Base-by-base conservation (phyloP, 768 basidiomycete species). In the Leucosporidium yakuticum region DNA sequence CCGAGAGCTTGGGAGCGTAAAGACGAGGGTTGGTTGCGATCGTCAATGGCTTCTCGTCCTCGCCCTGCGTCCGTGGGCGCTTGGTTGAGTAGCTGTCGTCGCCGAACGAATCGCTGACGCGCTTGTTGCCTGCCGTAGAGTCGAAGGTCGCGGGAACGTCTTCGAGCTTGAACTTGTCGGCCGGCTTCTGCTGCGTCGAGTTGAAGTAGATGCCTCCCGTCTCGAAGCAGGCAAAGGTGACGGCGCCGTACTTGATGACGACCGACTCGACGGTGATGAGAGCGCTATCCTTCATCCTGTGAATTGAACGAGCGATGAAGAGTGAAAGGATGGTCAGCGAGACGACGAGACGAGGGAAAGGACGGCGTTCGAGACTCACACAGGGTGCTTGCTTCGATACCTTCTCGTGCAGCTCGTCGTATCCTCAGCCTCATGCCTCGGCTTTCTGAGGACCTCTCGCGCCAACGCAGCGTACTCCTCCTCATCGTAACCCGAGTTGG, bases 141-240 rank as follows among this genome's bases (percentile, higher is more conserved):
- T n/a, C 49, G 62, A 44, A 34, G 48, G 50, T 34, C 36, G 50
- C 27, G n/a, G 44, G 67, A 1, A 71, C 70, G 49, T 71, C 62
- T 48, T 71, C 70, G 58, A 71, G 67, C 27, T 53, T 55, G 34
- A 71, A 71, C 2, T 67, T 51, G 54, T 25, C 44, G 44, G 51
- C 59, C 17, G 69, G 47, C 34, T 67, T 64, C 20, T 54, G 39
- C 39, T 44, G 69, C 21, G 55, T 60, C 44, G 63, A 55, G 39
- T 58, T 69, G 61, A 67, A 54, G 54, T 65, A 64, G 60, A 69
- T 60, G 32, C 71, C 71, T n/a, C 66, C 71, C 6, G 69, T 73
- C 57, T 74, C 69, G 64, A 76, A 76, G 65, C 73, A 71, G 60
- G 69, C 73, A 47, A 76, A 74, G 23, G 63, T 73, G 70, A 76